Conservation (phyloP, 768 basidiomycete genomes). For the Phanerochaete carnosa region DNA sequence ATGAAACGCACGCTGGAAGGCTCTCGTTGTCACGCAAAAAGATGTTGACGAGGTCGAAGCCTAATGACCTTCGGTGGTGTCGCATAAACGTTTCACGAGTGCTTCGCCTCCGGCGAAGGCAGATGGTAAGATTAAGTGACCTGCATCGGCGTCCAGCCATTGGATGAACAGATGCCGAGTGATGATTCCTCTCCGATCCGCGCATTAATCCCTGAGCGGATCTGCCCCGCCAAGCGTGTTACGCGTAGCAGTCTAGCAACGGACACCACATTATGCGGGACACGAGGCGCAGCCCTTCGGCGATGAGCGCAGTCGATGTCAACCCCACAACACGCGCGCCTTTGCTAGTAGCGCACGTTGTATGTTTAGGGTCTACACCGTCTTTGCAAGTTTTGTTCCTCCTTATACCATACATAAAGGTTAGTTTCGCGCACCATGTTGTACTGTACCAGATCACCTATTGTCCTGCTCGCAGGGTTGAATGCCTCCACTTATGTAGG, state of each 20-base stretch:
- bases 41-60: background rate
- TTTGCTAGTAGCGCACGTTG: background rate
- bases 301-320: background rate
- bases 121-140: background rate
- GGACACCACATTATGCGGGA: background rate
- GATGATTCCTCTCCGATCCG: background rate
- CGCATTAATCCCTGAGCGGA: background rate
- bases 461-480: no score
- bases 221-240: background rate
- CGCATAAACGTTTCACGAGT: background rate
- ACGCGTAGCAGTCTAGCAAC: background rate
- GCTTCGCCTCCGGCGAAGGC: background rate
- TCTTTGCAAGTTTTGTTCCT: no score
- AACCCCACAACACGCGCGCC: background rate
- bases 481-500: no score
- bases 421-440: no score
- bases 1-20: background rate
- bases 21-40: background rate
- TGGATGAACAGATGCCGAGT: background rate
- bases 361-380: no score
- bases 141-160: background rate
- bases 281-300: background rate
- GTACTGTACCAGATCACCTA: no score
- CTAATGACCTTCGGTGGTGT: background rate
- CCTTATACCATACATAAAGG: no score